Conservation (phyloP, 495 filamentous ascomycete genomes). For the Penicillium parvum region DNA sequence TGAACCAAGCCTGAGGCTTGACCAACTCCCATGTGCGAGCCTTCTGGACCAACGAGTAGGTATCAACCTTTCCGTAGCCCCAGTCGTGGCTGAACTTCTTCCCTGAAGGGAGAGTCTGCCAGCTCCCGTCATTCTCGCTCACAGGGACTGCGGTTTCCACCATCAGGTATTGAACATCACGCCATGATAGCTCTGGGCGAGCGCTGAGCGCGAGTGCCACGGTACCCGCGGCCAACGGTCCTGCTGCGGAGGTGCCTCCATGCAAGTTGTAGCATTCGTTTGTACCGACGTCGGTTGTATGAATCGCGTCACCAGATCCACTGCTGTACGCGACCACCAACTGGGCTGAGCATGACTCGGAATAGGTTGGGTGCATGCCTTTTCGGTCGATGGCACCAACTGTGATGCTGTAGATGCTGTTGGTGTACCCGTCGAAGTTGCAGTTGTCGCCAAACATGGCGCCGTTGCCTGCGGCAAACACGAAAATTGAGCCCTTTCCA, state of each 20-base stretch:
- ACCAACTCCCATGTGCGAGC: conserved; percentile 83
- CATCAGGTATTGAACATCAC: conserved; percentile 90
- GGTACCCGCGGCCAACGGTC: conserved; percentile 84
- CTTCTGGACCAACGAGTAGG: conserved; percentile 76
- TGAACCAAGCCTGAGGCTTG: conserved; percentile 96
- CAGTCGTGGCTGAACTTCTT: conserved; percentile 88
- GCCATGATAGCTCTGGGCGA: conserved; percentile 85
- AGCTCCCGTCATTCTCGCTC: conserved; percentile 68
- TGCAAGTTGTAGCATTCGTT: conserved; percentile 74
- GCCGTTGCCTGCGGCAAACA: conserved; percentile 96
- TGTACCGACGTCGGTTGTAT: conserved; percentile 90
- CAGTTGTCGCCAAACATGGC: conserved; percentile 87
- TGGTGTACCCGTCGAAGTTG: conserved; percentile 99
- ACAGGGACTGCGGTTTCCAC: conserved; percentile 80
- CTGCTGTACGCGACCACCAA: conserved; percentile 95
- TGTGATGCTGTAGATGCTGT: conserved; percentile 97
- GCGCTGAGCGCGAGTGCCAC: conserved; percentile 87
- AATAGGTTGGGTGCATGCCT: conserved; percentile 85
- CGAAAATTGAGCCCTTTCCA: conserved; percentile 86
- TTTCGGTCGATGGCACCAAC: conserved; percentile 89
- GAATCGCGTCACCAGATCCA: conserved; percentile 81
- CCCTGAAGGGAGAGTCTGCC: conserved; percentile 75
- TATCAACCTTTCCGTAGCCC: conserved; percentile 93
- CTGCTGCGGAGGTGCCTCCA: conserved; percentile 95
- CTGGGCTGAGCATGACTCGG: conserved; percentile 91